Percentiles rank a stretch among this genome's conserved stretches.
Conservation (phyloP, 2,329 filamentous ascomycete species). For the Ceratocystis cacaofunesta region DNA sequence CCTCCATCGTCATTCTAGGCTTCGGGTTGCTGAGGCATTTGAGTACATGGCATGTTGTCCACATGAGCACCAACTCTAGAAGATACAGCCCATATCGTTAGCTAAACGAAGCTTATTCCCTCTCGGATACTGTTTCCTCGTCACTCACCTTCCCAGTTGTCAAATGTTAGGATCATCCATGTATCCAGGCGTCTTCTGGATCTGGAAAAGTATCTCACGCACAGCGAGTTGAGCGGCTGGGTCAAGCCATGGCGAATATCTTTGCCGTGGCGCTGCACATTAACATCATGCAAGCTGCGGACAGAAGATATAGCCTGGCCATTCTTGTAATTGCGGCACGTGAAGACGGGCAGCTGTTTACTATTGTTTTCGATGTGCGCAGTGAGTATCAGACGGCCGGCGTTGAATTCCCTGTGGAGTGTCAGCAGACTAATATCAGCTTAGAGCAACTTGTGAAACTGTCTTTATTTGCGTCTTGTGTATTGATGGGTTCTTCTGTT, state of each 20-base stretch:
- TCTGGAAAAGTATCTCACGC: background rate
- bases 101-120: background rate
- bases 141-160: background rate
- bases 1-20: slow-evolving; percentile 25
- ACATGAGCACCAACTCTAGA: slow-evolving; percentile 6
- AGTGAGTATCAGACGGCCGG: background rate
- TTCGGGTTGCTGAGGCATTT: slow-evolving; percentile 27
- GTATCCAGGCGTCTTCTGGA: background rate
- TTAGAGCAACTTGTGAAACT: too few relatives aligned
- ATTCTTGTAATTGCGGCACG: background rate
- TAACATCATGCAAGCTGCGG: background rate
- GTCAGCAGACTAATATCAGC: background rate
- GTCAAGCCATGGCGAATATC: background rate
- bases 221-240: background rate
- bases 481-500: background rate
- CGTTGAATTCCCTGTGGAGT: background rate
- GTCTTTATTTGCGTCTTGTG: background rate
- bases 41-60: slow-evolving; percentile 31
- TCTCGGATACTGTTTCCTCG: background rate
- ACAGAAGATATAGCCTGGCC: background rate
- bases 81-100: background rate
- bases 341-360: background rate
- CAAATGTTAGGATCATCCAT: background rate
- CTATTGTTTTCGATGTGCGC: background rate
- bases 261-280: background rate